Conservation (phyloP, 495 filamentous ascomycete species). For the Tuber microsphaerosporum region DNA sequence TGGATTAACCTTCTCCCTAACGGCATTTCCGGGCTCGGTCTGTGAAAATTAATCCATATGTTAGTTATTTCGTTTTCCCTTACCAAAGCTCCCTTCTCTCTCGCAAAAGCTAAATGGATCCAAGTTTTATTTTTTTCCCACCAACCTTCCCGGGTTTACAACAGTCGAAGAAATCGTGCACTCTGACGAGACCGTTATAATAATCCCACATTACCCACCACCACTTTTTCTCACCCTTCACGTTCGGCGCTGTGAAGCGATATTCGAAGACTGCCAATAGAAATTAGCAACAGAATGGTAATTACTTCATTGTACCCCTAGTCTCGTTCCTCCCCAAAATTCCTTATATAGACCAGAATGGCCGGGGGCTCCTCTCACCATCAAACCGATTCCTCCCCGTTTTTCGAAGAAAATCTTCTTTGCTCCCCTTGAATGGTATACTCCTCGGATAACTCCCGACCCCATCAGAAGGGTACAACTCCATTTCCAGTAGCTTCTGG, state of each 20-base stretch:
- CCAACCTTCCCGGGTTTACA: constrained; percentile 74
- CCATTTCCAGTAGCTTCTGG: constrained; percentile 50
- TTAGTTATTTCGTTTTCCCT: not conserved
- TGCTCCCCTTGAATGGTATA: constrained; percentile 90
- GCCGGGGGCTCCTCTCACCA: constrained; percentile 51
- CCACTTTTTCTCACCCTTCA: constrained; percentile 57
- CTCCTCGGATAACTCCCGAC: constrained; percentile 64
- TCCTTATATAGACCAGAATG: not conserved
- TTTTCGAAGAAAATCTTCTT: constrained; percentile 75
- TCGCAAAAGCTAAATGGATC: not conserved
- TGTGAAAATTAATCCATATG: constrained; percentile 1
- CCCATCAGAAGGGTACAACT: constrained; percentile 59
- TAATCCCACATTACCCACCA: constrained; percentile 96
- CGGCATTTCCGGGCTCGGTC: constrained; percentile 63
- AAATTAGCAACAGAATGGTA: constrained; percentile 17
- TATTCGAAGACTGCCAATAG: constrained; percentile 74
- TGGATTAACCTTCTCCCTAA: constrained; percentile 67
- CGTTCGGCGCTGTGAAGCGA: constrained; percentile 55
- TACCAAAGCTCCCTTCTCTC: not conserved
- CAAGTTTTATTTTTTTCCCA: not conserved
- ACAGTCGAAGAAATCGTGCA: constrained; percentile 91
- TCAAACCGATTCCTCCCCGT: constrained; percentile 84
- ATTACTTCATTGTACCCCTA: constrained; percentile 4
- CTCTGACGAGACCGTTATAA: constrained; percentile 86
- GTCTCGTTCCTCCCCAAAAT: not conserved